Percentiles rank a stretch among this genome's conserved stretches.
These are phyloP conservation scores for Grigorovia yakushimaensis DNA, from an alignment of 805 yeast genomes.

Conservation along the genomic window DNA sequence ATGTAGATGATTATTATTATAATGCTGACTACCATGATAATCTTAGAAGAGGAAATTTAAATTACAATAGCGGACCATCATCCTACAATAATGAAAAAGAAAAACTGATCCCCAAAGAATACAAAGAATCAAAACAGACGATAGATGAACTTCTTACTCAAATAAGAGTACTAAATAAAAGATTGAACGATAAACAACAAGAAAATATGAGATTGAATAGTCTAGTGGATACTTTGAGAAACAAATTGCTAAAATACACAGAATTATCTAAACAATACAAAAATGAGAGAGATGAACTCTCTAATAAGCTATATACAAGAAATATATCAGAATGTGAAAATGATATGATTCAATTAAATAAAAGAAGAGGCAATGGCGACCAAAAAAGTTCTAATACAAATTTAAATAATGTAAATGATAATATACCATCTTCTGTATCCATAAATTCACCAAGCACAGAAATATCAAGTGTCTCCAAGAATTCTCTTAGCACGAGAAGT, in stretches of 20 bases:
- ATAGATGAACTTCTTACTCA: conserved; percentile 31
- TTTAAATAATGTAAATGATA: too few relatives aligned
- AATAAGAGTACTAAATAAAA: conserved; percentile 28
- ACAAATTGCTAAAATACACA: conserved; percentile 30
- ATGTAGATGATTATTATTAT: not conserved
- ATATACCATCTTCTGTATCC: not conserved
- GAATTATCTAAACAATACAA: conserved; percentile 15
- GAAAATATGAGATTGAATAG: conserved; percentile 20
- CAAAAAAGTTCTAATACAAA: not conserved
- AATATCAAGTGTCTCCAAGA: too few relatives aligned
- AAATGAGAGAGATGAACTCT: conserved; percentile 1
- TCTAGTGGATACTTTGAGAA: conserved; percentile 27
- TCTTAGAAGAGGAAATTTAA: not conserved
- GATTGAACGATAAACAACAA: conserved; percentile 23
- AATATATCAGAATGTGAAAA: conserved; percentile 1
- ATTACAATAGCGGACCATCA: not conserved
- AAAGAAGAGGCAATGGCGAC: conserved; percentile 10
- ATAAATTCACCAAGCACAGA: not conserved
- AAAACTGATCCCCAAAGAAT: conserved; percentile 27
- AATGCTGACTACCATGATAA: not conserved
- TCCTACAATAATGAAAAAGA: conserved; percentile 8
- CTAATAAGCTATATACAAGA: not conserved
- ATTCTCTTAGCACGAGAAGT: not conserved
- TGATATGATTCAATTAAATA: conserved; percentile 17
- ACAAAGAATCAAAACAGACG: conserved; percentile 29